Percentiles rank a stretch among this genome's conserved stretches.
These are phyloP conservation scores for Murraya koenigii DNA, from an alignment of 345 rosid species.

Conservation along the genomic window DNA sequence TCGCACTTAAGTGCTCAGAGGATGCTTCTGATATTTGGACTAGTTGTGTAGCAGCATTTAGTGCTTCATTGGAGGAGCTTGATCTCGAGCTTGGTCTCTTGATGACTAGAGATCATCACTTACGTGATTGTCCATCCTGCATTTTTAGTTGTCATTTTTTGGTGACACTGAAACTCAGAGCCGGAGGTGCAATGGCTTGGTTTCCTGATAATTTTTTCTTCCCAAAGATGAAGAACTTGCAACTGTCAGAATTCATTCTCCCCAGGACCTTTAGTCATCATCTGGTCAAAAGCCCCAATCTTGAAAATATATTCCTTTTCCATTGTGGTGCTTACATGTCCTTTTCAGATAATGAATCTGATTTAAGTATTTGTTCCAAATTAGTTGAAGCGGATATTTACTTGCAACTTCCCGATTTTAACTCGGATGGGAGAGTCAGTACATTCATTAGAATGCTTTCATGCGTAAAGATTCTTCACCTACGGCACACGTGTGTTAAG, in stretches of 20 bases:
- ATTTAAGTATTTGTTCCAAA: not conserved
- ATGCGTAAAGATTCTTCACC: not conserved
- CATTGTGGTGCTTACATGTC: not conserved
- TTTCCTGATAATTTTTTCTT: too few species aligned
- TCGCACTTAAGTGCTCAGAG: not conserved
- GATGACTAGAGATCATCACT: too few species aligned
- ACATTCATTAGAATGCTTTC: not conserved
- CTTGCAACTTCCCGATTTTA: too few species aligned
- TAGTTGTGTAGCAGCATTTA: not conserved
- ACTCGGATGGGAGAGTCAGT: not conserved
- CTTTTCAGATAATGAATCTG: not conserved
- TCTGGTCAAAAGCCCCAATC: not conserved
- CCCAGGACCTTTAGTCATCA: not conserved
- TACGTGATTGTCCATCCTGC: too few species aligned
- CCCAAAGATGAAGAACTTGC: not conserved
- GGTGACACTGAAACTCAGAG: too few species aligned
- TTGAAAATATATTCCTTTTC: not conserved
- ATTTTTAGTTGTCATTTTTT: too few species aligned
- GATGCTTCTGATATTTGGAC: not conserved
- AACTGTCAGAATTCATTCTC: not conserved
- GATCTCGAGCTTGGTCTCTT: not conserved
- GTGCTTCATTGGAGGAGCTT: not conserved
- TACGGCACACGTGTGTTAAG: not conserved
- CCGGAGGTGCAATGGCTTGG: too few species aligned
- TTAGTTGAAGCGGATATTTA: not conserved